A percentile compares a stretch with the other conserved stretches of the same genome.
Evolutionary conservation across 2,329 filamentous ascomycete species (phyloP).

Genomic region (Cylindrodendrum hubeiense): DNA sequence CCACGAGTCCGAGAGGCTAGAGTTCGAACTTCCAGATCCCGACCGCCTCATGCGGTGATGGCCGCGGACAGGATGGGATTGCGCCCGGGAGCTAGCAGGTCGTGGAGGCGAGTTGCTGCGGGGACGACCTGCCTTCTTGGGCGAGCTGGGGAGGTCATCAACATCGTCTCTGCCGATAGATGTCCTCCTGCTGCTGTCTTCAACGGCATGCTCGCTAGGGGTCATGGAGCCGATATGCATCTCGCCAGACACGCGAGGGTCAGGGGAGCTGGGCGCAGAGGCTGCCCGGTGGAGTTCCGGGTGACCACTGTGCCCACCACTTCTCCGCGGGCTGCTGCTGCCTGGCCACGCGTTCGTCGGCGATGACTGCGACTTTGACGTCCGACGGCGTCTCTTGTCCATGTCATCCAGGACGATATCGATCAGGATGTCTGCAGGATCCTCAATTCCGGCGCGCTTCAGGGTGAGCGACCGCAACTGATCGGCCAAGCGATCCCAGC

Average conservation of each 20-base stretch:
- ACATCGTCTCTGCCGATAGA: constrained; percentile 61
- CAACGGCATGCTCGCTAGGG: constrained; percentile 63
- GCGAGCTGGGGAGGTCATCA: constrained; percentile 59
- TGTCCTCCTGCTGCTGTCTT: constrained; percentile 54
- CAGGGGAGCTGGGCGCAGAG: constrained; percentile 75
- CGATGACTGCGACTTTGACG: constrained; percentile 86
- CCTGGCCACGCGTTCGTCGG: constrained; percentile 78
- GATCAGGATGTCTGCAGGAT: constrained; percentile 89
- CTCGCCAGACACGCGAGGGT: constrained; percentile 62
- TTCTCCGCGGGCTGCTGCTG: constrained; percentile 69
- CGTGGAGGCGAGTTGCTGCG: constrained; percentile 86
- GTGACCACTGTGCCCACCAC: constrained; percentile 70
- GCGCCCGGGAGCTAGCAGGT: constrained; percentile 80
- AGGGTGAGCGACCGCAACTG: constrained; percentile 90
- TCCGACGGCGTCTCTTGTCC: constrained; percentile 89
- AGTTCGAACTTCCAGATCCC: constrained; percentile 93
- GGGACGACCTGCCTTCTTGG: constrained; percentile 63
- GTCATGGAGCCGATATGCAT: constrained; percentile 71
- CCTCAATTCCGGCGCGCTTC: constrained; percentile 88
- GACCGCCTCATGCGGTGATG: constrained; percentile 85
- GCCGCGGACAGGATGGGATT: constrained; percentile 74
- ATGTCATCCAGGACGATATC: constrained; percentile 97
- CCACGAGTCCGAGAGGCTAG: constrained; percentile 76
- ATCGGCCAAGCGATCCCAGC: constrained; percentile 94
- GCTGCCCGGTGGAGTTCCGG: constrained; percentile 76